Evolutionary conservation across 441 rosid genomes (phyloP).

Genomic region (Hura crepitans): DNA sequence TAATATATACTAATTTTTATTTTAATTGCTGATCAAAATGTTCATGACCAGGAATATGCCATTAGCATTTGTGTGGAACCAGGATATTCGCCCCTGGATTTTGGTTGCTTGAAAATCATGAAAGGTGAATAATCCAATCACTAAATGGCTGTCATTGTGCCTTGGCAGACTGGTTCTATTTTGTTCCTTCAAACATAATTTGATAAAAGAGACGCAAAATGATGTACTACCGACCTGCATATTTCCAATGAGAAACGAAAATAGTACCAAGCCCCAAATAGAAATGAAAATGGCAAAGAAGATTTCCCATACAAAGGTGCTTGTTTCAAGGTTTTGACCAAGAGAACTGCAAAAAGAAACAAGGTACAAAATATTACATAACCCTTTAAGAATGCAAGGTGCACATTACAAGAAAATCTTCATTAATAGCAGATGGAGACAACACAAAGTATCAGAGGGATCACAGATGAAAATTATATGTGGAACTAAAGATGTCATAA

Average conservation of each 20-base stretch:
- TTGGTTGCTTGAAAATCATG: not conserved
- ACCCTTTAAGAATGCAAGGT: not conserved
- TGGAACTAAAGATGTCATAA: not conserved
- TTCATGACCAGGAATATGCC: not conserved
- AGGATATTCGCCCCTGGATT: not conserved
- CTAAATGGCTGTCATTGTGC: not conserved
- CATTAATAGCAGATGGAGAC: not conserved
- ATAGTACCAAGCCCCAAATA: constrained; percentile 62
- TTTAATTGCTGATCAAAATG: not conserved
- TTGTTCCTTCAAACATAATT: not conserved
- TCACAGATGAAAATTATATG: not conserved
- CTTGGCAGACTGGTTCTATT: not conserved
- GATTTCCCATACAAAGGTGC: constrained; percentile 67
- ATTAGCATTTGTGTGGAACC: not conserved
- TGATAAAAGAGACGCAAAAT: not conserved
- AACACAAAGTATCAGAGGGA: not conserved
- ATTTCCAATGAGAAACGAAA: constrained; percentile 77
- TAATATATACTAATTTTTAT: not conserved
- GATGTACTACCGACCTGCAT: constrained; percentile 60
- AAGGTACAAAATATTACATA: constrained; percentile 1
- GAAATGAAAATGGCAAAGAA: constrained; percentile 65
- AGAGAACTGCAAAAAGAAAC: constrained; percentile 51
- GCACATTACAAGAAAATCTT: not conserved
- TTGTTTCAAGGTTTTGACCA: constrained; percentile 77
- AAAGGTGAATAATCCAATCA: constrained; percentile 1